These are phyloP conservation scores for Peziza echinospora DNA, from an alignment of 495 filamentous ascomycete genomes.

Conservation along the genomic window DNA sequence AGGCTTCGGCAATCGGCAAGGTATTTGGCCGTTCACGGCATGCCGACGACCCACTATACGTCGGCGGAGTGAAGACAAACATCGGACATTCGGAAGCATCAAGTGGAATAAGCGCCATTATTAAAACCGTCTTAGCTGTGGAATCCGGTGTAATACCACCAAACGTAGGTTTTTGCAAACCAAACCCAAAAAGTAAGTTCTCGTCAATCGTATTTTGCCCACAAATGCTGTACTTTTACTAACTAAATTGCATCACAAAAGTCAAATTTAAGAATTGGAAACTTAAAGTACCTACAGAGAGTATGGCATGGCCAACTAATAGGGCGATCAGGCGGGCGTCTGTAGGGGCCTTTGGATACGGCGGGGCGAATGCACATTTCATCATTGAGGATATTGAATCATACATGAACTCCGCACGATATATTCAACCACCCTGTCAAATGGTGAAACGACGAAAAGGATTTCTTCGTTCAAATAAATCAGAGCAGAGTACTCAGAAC, in stretches of 20 bases:
- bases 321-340: slow-evolving; percentile 34
- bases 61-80: slow-evolving; percentile 31
- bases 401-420: too few species aligned
- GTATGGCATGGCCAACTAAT: slow-evolving; percentile 23
- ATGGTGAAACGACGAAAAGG: too few species aligned
- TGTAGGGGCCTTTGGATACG: slow-evolving; percentile 45
- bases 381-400: slow-evolving; percentile 28
- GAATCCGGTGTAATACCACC: slow-evolving; percentile 32
- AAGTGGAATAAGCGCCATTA: slow-evolving; percentile 36
- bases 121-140: slow-evolving; percentile 36
- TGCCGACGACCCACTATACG: slow-evolving; percentile 19
- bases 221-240: neutral
- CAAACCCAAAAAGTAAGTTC: slow-evolving; percentile 24
- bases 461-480: too few species aligned
- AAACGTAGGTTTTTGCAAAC: slow-evolving; percentile 30
- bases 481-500: too few species aligned
- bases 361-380: slow-evolving; percentile 38
- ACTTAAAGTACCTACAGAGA: slow-evolving; percentile 16
- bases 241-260: slow-evolving; percentile 10
- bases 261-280: slow-evolving; percentile 12
- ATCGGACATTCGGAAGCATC: slow-evolving; percentile 35
- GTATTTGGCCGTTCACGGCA: slow-evolving; percentile 2
- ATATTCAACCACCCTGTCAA: too few species aligned
- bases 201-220: too few species aligned
- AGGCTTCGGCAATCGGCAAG: slow-evolving; percentile 23